Evolutionary conservation across 164 flowering plant genomes (phyloP).

Genomic region (Umbilicus rupestris): DNA sequence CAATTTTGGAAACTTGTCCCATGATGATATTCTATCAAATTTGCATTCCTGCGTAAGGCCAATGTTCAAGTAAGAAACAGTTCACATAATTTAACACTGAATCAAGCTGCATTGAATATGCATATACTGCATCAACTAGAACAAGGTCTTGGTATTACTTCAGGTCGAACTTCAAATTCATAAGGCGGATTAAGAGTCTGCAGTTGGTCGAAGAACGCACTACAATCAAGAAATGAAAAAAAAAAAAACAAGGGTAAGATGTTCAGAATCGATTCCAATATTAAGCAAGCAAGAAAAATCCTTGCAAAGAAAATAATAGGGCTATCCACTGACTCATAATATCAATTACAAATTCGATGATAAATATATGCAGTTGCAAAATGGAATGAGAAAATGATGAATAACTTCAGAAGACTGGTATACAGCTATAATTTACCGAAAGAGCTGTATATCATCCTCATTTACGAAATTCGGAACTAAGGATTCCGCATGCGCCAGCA

Average conservation of each 20-base stretch:
- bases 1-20: slow-evolving; percentile 27
- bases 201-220: slow-evolving; percentile 55
- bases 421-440: slow-evolving; percentile 38
- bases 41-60: slow-evolving; percentile 22
- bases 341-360: not conserved
- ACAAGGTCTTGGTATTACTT: slow-evolving; percentile 28
- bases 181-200: slow-evolving; percentile 28
- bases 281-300: too few species aligned
- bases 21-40: slow-evolving; percentile 20
- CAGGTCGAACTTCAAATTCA: slow-evolving; percentile 32
- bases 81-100: not conserved
- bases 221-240: slow-evolving; percentile 19
- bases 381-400: not conserved
- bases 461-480: slow-evolving; percentile 62
- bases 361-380: not conserved
- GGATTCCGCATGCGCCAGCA: slow-evolving; percentile 77
- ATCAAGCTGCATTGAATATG: not conserved
- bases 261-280: not conserved
- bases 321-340: not conserved
- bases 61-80: slow-evolving; percentile 2
- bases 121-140: not conserved
- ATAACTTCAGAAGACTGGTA: not conserved
- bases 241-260: not conserved
- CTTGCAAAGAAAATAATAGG: not conserved
- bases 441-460: slow-evolving; percentile 80